A percentile compares a stretch with the other conserved stretches of the same genome.
Evolutionary conservation across 768 basidiomycete species (phyloP).

Genomic region (Trametes elegans): DNA sequence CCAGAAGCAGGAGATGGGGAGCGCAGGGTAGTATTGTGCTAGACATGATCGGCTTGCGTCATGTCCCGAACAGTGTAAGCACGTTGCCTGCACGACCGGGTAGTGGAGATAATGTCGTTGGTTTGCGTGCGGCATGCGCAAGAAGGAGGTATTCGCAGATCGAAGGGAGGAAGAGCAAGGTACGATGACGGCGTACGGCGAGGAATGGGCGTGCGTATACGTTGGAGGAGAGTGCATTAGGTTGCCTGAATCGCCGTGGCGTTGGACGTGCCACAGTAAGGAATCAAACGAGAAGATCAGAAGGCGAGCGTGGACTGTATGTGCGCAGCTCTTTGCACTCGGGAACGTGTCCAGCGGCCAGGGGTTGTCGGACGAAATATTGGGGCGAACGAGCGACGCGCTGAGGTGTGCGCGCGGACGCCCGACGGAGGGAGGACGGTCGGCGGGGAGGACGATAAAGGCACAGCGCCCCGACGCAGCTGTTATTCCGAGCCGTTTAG

Average conservation of each 20-base stretch:
- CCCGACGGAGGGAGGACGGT: constrained; percentile 4
- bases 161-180: neutral
- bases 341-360: no score
- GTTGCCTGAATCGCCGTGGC: constrained; percentile 10
- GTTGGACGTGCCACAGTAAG: constrained; percentile 10
- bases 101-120: neutral
- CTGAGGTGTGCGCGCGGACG: neutral
- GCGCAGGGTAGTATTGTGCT: neutral
- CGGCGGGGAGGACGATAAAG: constrained; percentile 6
- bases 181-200: neutral
- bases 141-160: neutral
- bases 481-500: neutral
- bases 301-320: neutral
- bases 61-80: no score
- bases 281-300: constrained; percentile 15
- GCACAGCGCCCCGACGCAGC: constrained; percentile 5
- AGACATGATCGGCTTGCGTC: neutral
- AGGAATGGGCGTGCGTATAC: neutral
- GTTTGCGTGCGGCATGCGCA: neutral
- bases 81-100: no score
- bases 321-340: no score
- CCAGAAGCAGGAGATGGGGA: neutral
- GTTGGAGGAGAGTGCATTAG: neutral
- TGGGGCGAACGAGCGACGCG: neutral
- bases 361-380: neutral